Conservation (phyloP, 345 rosid species). For the Citrus sp. region DNA sequence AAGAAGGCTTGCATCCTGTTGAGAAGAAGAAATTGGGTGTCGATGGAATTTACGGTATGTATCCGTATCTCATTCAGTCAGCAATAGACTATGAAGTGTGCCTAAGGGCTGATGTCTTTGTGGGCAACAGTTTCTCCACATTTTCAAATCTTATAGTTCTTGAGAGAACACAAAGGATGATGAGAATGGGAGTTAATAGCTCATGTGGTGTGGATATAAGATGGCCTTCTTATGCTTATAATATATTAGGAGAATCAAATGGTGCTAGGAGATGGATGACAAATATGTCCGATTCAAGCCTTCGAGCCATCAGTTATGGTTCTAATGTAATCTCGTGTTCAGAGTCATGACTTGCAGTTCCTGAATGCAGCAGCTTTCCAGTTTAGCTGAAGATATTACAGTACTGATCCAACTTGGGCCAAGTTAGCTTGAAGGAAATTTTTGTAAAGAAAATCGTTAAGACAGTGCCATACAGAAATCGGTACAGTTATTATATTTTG, state of each 20-base stretch:
- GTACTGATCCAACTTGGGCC: background rate
- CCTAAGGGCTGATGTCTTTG: conserved; percentile 74
- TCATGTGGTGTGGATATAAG: conserved; percentile 44
- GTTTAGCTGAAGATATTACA: background rate
- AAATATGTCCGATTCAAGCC: conserved; percentile 77
- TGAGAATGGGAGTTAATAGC: conserved; percentile 53
- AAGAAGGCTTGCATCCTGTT: conserved; percentile 59
- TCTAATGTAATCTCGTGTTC: conserved; percentile 66
- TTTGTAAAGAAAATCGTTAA: conserved; percentile 13
- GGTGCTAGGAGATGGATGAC: conserved; percentile 84
- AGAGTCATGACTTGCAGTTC: conserved; percentile 15
- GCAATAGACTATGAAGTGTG: conserved; percentile 99
- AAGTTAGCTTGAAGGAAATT: background rate
- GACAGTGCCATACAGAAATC: background rate
- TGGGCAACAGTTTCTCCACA: conserved; percentile 94
- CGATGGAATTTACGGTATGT: conserved; percentile 58
- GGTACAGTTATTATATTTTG: conserved; percentile 5
- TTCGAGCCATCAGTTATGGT: conserved; percentile 83
- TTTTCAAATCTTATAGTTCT: conserved; percentile 91
- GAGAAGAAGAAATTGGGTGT: conserved; percentile 91
- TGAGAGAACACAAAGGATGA: conserved; percentile 80
- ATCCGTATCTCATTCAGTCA: conserved; percentile 84
- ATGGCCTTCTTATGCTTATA: conserved; percentile 94
- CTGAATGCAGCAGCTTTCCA: background rate
- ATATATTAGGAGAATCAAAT: conserved; percentile 54